These are phyloP conservation scores for Penicillium tannophilum DNA, from an alignment of 495 filamentous ascomycete genomes.

Conservation along the genomic window DNA sequence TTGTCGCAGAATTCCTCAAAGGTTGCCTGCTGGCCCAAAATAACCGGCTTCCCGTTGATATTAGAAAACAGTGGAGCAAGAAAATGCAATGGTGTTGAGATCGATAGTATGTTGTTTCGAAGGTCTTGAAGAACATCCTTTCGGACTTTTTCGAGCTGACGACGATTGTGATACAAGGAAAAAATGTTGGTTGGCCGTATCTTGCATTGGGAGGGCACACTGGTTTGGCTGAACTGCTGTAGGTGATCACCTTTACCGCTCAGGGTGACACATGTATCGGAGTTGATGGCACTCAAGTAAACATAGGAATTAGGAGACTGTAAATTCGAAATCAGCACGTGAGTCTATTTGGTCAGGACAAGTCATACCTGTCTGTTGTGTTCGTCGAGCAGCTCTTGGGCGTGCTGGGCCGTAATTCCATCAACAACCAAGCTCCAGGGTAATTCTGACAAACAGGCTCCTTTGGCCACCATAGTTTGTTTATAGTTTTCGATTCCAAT, in stretches of 20 bases:
- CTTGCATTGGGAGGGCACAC: neutral
- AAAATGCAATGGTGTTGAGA: neutral
- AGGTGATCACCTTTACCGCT: neutral
- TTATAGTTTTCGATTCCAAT: neutral
- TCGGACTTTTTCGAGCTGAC: neutral
- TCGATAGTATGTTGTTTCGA: neutral
- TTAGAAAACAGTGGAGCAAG: neutral
- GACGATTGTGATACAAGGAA: neutral
- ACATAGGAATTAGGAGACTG: neutral
- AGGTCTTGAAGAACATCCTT: neutral
- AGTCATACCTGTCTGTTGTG: neutral
- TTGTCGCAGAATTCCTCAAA: neutral
- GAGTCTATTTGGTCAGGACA: neutral
- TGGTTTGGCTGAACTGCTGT: neutral
- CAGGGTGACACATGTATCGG: neutral
- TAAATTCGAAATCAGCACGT: neutral
- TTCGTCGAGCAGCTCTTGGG: neutral
- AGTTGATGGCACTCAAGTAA: neutral
- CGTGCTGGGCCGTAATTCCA: neutral
- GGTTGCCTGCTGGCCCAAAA: neutral
- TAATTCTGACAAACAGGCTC: neutral
- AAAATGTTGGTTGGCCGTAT: neutral
- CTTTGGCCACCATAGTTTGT: neutral
- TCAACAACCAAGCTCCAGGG: neutral
- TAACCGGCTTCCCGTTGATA: neutral